phyloP scores from a whole-genome alignment of 2,329 filamentous ascomycete species.

The Claviceps fusiformis region DNA sequence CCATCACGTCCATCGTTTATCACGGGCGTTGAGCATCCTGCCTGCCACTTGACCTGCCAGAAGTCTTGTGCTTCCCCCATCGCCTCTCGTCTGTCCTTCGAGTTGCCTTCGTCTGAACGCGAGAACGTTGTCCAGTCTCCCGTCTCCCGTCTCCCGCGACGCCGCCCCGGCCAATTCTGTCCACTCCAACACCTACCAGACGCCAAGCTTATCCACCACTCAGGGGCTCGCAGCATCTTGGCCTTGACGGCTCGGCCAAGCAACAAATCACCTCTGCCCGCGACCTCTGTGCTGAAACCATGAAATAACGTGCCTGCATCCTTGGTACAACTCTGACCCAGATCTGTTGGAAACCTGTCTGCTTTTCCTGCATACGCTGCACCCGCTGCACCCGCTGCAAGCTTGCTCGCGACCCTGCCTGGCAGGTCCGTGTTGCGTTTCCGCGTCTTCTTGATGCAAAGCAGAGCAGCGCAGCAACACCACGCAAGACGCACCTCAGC shows the following conservation, averaged over 20 bases:
- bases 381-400: not conserved
- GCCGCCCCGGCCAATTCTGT: conserved; percentile 5
- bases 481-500: conserved; percentile 3
- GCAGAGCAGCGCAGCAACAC: conserved; percentile 3
- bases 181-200: too few relatives aligned
- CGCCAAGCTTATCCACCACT: conserved; percentile 3
- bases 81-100: not conserved
- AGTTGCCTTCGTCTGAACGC: not conserved
- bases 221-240: conserved; percentile 12
- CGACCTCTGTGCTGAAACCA: conserved; percentile 22
- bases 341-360: conserved; percentile 8
- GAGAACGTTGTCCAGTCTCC: not conserved
- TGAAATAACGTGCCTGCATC: conserved; percentile 25
- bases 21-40: not conserved
- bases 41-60: not conserved
- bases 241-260: conserved; percentile 15
- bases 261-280: conserved; percentile 19
- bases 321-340: conserved; percentile 20
- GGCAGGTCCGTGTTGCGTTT: conserved; percentile 1
- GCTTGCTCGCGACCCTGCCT: not conserved
- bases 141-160: not conserved
- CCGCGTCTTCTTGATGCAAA: conserved; percentile 1
- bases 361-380: conserved; percentile 3
- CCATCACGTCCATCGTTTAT: not conserved
- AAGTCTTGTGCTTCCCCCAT: not conserved